Evolutionary conservation across 257 asterid species (phyloP), one percentile per base, ranked within the genome.

Genomic region (Przewalskia tangutica): DNA sequence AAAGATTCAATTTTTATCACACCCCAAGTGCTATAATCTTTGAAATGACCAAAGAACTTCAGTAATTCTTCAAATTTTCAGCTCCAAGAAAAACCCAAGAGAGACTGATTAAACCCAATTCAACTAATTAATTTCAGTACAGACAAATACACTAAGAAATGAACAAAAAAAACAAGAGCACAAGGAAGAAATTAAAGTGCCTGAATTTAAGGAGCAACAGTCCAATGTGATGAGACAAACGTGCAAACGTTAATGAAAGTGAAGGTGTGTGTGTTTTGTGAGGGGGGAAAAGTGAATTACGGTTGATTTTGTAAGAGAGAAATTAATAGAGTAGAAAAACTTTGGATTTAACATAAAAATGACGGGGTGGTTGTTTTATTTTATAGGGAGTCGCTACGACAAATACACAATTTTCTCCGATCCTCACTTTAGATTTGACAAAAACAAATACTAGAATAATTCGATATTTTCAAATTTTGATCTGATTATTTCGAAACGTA

Each of bases 311-410:
- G 82, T 34, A 62, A 27, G 32, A 27, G 32, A 27, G 32, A 27
- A 27, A 27, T 55, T n/a, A 36, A 66, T 14, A 44, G 16, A 65
- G 6, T 34, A 36, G 77, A 70, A 89, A 86, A 91, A 89, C 91
- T 85, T 88, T 85, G 93, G 88, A 88, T 83, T 64, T n/a, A 71
- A 82, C 94, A 85, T 91, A 87, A 84, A 78, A 87, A 82, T 87
- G 80, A 87, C 93, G 93, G 84, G 32, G 32, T 27, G 32, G n/a
- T 53, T 53, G 2, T 42, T 70, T 70, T 1, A 27, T 27, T 27
- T 27, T 27, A 27, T 27, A 27, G 32, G 32, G 32, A 2, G 32
- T 27, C 32, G 32, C 32, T 71, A 73, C 40, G 79, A 73, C 44
- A 48, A 73, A 73, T 20, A 48, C 13, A 73, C 42, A 60, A 48